Conservation (phyloP, 768 basidiomycete genomes). For the Dioszegia hungarica region DNA sequence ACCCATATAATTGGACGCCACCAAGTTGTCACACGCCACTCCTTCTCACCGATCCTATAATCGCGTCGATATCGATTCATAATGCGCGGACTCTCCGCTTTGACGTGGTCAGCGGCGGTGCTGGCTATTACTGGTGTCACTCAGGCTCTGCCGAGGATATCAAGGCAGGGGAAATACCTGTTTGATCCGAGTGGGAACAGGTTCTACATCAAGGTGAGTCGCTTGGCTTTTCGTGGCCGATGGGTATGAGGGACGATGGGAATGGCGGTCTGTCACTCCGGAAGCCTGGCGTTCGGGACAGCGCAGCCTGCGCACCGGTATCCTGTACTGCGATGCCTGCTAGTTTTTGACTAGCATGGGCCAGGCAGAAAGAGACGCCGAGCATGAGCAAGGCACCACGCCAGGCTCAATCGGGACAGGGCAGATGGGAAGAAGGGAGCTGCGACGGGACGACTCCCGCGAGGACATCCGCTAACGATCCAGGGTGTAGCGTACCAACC, state of each 20-base stretch:
- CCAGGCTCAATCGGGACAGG: neutral
- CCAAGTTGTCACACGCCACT: too few species aligned
- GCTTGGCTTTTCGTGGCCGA: neutral
- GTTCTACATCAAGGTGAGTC: conserved; percentile 75
- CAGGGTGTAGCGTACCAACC: conserved; percentile 47
- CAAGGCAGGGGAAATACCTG: conserved; percentile 71
- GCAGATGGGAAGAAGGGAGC: neutral
- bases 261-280: neutral
- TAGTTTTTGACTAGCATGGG: too few species aligned
- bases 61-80: too few species aligned
- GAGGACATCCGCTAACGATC: neutral
- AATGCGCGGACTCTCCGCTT: neutral
- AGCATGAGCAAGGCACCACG: too few species aligned
- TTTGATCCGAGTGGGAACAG: conserved; percentile 69
- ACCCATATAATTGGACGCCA: too few species aligned
- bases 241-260: neutral
- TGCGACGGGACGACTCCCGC: neutral
- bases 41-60: too few species aligned
- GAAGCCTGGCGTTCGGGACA: too few species aligned
- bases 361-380: too few species aligned
- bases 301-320: too few species aligned
- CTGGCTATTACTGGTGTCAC: neutral
- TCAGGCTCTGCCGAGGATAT: conserved; percentile 62
- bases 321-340: too few species aligned
- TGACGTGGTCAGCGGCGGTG: neutral